Evolutionary conservation across 1,284 basidiomycete species (phyloP), one percentile per base, ranked within the genome.

Genomic region (Acaromyces ingoldii): DNA sequence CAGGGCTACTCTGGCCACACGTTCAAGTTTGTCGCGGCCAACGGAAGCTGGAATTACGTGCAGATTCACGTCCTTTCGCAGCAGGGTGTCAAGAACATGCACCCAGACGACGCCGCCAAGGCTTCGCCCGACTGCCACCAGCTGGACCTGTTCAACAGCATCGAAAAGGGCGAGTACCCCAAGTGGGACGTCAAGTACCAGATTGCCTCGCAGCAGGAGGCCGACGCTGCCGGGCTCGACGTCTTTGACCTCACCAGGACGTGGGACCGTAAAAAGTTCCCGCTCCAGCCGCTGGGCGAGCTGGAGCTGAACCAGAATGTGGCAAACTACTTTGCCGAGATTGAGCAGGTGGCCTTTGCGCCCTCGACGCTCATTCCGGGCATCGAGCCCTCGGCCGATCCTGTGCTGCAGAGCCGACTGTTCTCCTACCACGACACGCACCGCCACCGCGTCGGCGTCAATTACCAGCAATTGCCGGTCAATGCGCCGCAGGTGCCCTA

Each of bases 1-100:
- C 87, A 95, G 78, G 91, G 89, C 17, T 95, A 91, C 81, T 87
- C 85, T 41, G 90, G 91, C 5, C 90, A 95, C 80, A 49, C 52
- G 3, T 61, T 65, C 39, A 65, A 65, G 50, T 58, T 70, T 40
- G 63, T 65, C 51, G 65, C 65, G 41, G 41, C 47, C 22, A 40
- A 65, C 29, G 66, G 66, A 36, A 54, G 57, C 33, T 67, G 65
- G 67, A 41, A 51, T 29, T 70, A 67, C 46, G 37, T 46, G 28
- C 63, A 67, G 57, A 60, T 70, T 34, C 63, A 67, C 51, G 41
- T 65, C 15, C 57, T 57, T 5, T 64, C 67, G 24, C 46, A 62
- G 31, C 62, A 63, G 54, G 67, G 65, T 6, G 53, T 58, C 15
- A 43, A 62, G 45, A 58, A 63, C 31, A 30, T 59, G 15, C 53